Percentiles rank a stretch among this genome's conserved stretches.
phyloP scores from a whole-genome alignment of 2,329 filamentous ascomycete genomes.

The Coniochaeta hoffmannii region DNA sequence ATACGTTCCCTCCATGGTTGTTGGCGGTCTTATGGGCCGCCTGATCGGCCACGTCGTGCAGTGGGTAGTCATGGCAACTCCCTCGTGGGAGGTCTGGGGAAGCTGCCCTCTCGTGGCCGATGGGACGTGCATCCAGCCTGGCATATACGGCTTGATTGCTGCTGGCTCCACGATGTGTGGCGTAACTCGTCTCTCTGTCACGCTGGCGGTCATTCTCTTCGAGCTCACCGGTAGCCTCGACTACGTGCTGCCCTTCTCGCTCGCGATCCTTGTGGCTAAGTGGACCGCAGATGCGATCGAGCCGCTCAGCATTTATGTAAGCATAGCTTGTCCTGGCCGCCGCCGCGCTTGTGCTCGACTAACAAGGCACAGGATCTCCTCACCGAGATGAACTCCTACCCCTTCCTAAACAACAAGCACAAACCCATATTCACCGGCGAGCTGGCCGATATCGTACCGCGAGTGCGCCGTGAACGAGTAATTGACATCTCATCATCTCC shows the following conservation, averaged over 20 bases:
- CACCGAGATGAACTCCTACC: slow-evolving; percentile 95
- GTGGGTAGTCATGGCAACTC: slow-evolving; percentile 68
- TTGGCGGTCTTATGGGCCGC: slow-evolving; percentile 85
- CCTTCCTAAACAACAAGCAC: slow-evolving; percentile 93
- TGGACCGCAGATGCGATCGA: slow-evolving; percentile 97
- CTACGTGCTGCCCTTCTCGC: slow-evolving; percentile 89
- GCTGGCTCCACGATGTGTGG: slow-evolving; percentile 98
- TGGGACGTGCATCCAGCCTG: slow-evolving; percentile 84
- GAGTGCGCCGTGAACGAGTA: slow-evolving; percentile 64
- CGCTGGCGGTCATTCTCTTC: slow-evolving; percentile 89
- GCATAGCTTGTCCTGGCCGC: slow-evolving; percentile 20
- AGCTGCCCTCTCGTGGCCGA: slow-evolving; percentile 63
- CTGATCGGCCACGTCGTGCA: slow-evolving; percentile 82
- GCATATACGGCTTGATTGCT: slow-evolving; percentile 92
- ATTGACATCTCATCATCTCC: slow-evolving; percentile 86
- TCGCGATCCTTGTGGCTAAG: slow-evolving; percentile 90
- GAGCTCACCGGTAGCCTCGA: slow-evolving; percentile 92
- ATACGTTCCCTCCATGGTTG: slow-evolving; percentile 98
- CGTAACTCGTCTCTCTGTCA: slow-evolving; percentile 87
- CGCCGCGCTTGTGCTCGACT: not conserved
- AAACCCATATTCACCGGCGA: slow-evolving; percentile 87
- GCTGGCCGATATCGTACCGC: slow-evolving; percentile 77
- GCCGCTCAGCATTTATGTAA: slow-evolving; percentile 83
- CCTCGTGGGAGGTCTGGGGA: slow-evolving; percentile 65
- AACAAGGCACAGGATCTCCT: slow-evolving; percentile 60